Percentiles rank a stretch among this genome's conserved stretches.
These are phyloP conservation scores for Acanthamoeba lenticulata DNA, from an alignment of 208 protist genomes.

Conservation along the genomic window DNA sequence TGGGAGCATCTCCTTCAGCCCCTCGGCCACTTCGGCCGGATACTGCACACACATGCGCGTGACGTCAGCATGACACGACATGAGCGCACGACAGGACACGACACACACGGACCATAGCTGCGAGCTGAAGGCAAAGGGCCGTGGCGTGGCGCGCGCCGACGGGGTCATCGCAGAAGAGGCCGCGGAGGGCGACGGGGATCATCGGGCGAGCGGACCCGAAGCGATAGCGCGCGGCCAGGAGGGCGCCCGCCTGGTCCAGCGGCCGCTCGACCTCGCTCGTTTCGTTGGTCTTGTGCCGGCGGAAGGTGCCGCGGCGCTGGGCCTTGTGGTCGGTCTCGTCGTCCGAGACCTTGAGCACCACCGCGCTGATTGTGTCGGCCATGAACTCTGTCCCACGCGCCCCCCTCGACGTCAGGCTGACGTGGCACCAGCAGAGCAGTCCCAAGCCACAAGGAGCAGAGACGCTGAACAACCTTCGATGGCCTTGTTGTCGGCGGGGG, in stretches of 20 bases:
- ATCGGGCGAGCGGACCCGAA: neutral
- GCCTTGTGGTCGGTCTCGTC: neutral
- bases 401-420: no score
- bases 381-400: neutral
- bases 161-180: slow-evolving; percentile 21
- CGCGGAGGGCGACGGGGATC: neutral
- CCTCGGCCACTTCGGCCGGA: neutral
- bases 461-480: no score
- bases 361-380: neutral
- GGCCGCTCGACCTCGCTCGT: neutral
- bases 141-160: slow-evolving; percentile 31
- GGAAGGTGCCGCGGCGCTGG: no score
- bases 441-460: no score
- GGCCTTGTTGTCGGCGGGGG: neutral
- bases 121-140: slow-evolving; percentile 18
- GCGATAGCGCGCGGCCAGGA: slow-evolving; percentile 15
- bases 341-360: slow-evolving; percentile 10
- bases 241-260: slow-evolving; percentile 6
- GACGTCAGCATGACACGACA: neutral
- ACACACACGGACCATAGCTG: neutral
- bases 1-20: neutral
- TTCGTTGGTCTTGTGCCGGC: neutral
- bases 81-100: neutral
- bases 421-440: no score
- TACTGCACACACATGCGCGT: neutral